Evolutionary conservation across 2,329 filamentous ascomycete genomes (phyloP).

Genomic region (Tolypocladium tropicale): DNA sequence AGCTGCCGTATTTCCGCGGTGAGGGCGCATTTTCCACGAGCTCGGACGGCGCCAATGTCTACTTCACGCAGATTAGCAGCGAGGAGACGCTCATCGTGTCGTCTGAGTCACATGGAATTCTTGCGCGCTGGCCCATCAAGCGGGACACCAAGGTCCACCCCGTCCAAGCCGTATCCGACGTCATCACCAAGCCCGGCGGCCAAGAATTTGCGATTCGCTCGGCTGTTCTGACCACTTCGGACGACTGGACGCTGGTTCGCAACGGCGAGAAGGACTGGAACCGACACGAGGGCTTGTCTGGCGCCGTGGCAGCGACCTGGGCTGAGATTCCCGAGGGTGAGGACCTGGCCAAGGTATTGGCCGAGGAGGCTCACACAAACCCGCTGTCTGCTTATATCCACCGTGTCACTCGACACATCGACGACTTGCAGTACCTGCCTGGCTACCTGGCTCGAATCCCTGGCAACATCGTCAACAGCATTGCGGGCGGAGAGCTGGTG

Average conservation of each 20-base stretch:
- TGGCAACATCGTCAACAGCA: constrained; percentile 52
- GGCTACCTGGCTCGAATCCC: constrained; percentile 62
- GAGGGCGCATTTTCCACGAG: constrained; percentile 70
- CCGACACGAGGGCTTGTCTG: constrained; percentile 72
- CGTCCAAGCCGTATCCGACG: constrained; percentile 68
- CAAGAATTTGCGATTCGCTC: constrained; percentile 68
- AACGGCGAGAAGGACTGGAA: constrained; percentile 77
- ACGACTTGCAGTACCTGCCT: constrained; percentile 69
- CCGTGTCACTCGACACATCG: constrained; percentile 69
- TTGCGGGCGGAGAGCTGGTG: constrained; percentile 45
- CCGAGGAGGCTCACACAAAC: constrained; percentile 78
- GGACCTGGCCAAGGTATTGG: constrained; percentile 67
- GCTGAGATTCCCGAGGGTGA: constrained; percentile 66
- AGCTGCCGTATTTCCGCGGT: constrained; percentile 60
- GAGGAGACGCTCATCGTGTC: constrained; percentile 66
- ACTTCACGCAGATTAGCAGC: constrained; percentile 73
- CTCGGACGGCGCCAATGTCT: constrained; percentile 70
- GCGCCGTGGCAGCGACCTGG: constrained; percentile 69
- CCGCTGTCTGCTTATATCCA: constrained; percentile 76
- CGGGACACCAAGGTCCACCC: constrained; percentile 31
- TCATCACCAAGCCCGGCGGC: constrained; percentile 57
- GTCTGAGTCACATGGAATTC: constrained; percentile 63
- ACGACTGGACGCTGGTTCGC: constrained; percentile 74
- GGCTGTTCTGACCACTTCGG: constrained; percentile 54
- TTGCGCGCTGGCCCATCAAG: constrained; percentile 63